Evolutionary conservation across 768 basidiomycete genomes (phyloP).

Genomic region (Cyclocybe aegerita): DNA sequence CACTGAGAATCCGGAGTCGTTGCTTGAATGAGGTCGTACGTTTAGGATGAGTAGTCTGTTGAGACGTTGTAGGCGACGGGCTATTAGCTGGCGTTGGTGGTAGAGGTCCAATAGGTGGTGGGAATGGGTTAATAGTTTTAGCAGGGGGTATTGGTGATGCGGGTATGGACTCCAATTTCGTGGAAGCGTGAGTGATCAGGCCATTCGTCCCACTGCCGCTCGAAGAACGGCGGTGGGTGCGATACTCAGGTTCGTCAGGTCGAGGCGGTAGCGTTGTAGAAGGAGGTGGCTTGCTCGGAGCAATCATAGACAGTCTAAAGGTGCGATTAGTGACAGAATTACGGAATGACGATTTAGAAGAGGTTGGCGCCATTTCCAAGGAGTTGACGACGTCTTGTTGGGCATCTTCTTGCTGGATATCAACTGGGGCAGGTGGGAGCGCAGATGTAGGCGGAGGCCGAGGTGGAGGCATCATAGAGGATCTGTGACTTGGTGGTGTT

Average conservation of each 20-base stretch:
- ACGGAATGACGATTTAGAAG: conserved; percentile 45
- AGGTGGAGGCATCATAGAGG: conserved; percentile 65
- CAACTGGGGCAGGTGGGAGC: conserved; percentile 62
- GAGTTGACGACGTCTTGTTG: conserved; percentile 24
- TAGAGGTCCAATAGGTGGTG: conserved; percentile 45
- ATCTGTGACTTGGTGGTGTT: conserved; percentile 34
- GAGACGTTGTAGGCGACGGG: conserved; percentile 5
- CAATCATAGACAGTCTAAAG: conserved; percentile 55
- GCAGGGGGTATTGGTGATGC: conserved; percentile 42
- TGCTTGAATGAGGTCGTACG: conserved; percentile 53
- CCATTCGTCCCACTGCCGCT: conserved; percentile 28
- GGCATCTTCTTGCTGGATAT: conserved; percentile 30
- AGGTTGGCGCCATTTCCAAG: conserved; percentile 15
- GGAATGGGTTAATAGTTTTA: conserved; percentile 30
- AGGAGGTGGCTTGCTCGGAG: conserved; percentile 68
- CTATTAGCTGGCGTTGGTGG: conserved; percentile 34
- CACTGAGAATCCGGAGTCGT: conserved; percentile 67
- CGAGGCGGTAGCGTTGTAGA: conserved; percentile 60
- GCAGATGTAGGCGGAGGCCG: conserved; percentile 72
- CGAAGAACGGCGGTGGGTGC: conserved; percentile 36
- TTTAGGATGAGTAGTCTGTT: conserved; percentile 21
- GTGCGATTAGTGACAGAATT: conserved; percentile 58
- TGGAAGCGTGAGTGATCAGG: conserved; percentile 8
- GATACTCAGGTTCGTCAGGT: conserved; percentile 53
- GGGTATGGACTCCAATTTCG: conserved; percentile 42